Evolutionary conservation across 2,329 filamentous ascomycete species (phyloP), one percentile per base, ranked within the genome.

Genomic region (Hymenoscyphus albidus): DNA sequence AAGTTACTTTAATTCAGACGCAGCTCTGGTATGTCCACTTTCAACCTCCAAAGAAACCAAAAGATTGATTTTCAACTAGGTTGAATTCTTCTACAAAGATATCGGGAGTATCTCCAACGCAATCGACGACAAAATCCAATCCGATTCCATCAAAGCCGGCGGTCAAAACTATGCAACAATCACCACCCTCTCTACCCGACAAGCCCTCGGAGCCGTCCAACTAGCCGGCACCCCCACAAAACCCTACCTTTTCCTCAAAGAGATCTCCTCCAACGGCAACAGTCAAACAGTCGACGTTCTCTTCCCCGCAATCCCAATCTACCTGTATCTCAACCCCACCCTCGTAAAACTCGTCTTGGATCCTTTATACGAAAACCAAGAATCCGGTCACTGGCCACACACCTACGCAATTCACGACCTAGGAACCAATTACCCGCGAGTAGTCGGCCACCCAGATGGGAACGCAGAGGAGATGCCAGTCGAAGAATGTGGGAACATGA

Each of bases 221-320:
- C 90, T 93, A 73, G 85, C 88, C 9, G 86, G 90, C 62, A 90
- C 90, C 14, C 79, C 85, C 3, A 80, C 88, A 0, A 83, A 89
- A 64, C 88, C 89, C 0, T 83, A 93, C 62, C 78, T 96, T 14
- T 96, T 96, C 78, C 78, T 96, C 62, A 96, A 97, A 75, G 93
- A 96, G 75, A 96, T 96, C 71, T 92, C 89, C 67, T 94, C 90
- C 3, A 89, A 96, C 74, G 92, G 92, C 51, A 94, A 96, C 71
- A 88, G 88, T 69, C 91, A 96, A 74, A 96, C 92, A 0, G 92
- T 96, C 27, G 91, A 95, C 77, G 91, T 96, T 68, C 92, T 96
- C 69, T 96, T 93, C 78, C 92, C 92, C 0, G 85, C 91, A 0
- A 90, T 90, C 75, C 91, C 92, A 0, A 89, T 95, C 76, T 88